phyloP scores from a whole-genome alignment of 257 asterid species.

The Osmanthus fragrans region DNA sequence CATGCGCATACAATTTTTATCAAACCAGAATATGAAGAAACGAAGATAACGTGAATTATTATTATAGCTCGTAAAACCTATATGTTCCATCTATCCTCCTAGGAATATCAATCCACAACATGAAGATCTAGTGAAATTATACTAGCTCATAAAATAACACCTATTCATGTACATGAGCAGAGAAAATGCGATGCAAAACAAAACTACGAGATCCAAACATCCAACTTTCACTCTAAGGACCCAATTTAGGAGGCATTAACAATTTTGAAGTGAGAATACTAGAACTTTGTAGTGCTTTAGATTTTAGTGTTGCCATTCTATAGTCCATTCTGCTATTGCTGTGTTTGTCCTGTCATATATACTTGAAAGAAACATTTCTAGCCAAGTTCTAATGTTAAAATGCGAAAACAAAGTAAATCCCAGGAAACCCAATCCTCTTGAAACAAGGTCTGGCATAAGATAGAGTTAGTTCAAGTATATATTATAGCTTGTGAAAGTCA shows the following conservation, averaged over 20 bases:
- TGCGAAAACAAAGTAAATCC: background rate
- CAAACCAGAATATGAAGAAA: slow-evolving; percentile 9
- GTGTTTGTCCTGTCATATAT: background rate
- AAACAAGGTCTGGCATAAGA: background rate
- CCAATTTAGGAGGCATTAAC: background rate
- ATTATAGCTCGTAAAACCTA: background rate
- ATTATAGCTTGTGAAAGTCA: background rate
- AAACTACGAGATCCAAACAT: background rate
- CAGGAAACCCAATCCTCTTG: background rate
- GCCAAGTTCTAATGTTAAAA: background rate
- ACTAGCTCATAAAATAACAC: background rate
- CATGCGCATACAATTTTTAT: background rate
- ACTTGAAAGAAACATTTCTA: background rate
- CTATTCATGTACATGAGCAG: background rate
- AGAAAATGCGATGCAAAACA: background rate
- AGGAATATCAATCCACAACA: slow-evolving; percentile 5
- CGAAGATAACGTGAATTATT: background rate
- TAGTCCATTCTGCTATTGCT: background rate
- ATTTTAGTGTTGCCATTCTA: background rate
- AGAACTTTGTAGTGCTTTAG: background rate
- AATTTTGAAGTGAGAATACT: background rate
- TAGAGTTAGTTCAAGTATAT: background rate
- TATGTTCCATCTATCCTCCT: background rate
- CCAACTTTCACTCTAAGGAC: background rate
- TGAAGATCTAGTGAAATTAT: background rate